Percentiles rank a stretch among this genome's conserved stretches.
These are phyloP conservation scores for Candida coquimbonensis DNA, from an alignment of 805 yeast genomes.

Conservation along the genomic window DNA sequence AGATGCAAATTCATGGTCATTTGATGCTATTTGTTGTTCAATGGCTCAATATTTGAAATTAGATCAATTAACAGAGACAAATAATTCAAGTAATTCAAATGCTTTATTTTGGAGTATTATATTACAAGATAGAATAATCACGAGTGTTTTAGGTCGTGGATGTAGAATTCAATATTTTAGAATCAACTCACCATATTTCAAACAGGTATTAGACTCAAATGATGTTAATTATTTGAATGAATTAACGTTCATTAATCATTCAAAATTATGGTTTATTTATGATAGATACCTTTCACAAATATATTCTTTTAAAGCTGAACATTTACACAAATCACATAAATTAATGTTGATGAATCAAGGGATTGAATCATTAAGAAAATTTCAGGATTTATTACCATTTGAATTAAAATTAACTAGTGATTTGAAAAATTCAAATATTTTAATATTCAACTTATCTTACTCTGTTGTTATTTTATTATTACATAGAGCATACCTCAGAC, in stretches of 20 bases:
- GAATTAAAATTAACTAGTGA: conserved; percentile 9
- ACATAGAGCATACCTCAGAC: conserved; percentile 26
- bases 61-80: neutral
- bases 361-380: conserved; percentile 16
- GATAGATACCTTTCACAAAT: conserved; percentile 27
- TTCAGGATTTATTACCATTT: conserved; percentile 21
- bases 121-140: conserved; percentile 27
- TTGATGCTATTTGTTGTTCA: conserved; percentile 27
- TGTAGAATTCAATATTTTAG: conserved; percentile 28
- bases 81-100: conserved; percentile 6
- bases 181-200: conserved; percentile 24
- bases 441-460: conserved; percentile 26
- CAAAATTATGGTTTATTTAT: conserved; percentile 25
- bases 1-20: conserved; percentile 28
- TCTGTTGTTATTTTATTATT: conserved; percentile 22
- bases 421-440: conserved; percentile 16
- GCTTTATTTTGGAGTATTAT: conserved; percentile 25
- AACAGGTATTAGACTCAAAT: conserved; percentile 15
- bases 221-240: conserved; percentile 17
- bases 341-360: conserved; percentile 25
- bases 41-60: conserved; percentile 28
- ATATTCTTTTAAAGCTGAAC: conserved; percentile 28
- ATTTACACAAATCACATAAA: conserved; percentile 28
- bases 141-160: conserved; percentile 29
- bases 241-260: conserved; percentile 20